Evolutionary conservation across 106 monocot genomes (phyloP).

Genomic region (Apostasia shenzhenica): DNA sequence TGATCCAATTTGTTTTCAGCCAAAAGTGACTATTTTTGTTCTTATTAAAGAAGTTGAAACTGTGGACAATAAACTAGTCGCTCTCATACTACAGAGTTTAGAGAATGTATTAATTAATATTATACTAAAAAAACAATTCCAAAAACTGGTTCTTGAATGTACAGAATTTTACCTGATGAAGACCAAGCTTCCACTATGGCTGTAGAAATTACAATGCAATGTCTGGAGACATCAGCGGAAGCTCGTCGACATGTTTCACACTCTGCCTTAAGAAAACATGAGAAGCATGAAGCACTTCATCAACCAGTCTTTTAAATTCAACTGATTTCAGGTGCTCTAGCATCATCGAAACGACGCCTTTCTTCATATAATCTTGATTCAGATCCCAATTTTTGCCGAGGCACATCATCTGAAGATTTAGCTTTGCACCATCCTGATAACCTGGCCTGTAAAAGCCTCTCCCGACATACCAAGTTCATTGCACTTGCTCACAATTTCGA

Average conservation of each 20-base stretch:
- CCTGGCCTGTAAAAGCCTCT: slow-evolving; percentile 69
- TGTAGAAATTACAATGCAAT: slow-evolving; percentile 69
- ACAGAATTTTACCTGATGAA: slow-evolving; percentile 48
- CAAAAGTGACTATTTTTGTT: too few relatives aligned
- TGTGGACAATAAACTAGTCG: too few relatives aligned
- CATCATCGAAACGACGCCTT: slow-evolving; percentile 37
- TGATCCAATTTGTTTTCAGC: too few relatives aligned
- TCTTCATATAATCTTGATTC: slow-evolving; percentile 33
- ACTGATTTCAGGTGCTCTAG: slow-evolving; percentile 31
- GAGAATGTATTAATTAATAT: background rate
- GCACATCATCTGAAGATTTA: slow-evolving; percentile 69
- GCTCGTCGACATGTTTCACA: slow-evolving; percentile 11
- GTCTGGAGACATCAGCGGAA: slow-evolving; percentile 50
- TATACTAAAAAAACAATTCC: background rate
- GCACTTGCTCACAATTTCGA: slow-evolving; percentile 33
- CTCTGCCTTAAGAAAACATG: slow-evolving; percentile 14
- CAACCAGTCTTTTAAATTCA: slow-evolving; percentile 31
- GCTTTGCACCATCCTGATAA: slow-evolving; percentile 48
- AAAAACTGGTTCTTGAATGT: background rate
- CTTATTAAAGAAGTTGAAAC: too few relatives aligned
- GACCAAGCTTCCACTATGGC: slow-evolving; percentile 41
- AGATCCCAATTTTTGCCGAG: slow-evolving; percentile 80
- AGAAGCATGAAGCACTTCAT: slow-evolving; percentile 30
- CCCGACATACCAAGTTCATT: slow-evolving; percentile 39
- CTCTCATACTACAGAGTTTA: background rate